Evolutionary conservation across 257 asterid genomes (phyloP).

Genomic region (Nicotiana noctiflora): DNA sequence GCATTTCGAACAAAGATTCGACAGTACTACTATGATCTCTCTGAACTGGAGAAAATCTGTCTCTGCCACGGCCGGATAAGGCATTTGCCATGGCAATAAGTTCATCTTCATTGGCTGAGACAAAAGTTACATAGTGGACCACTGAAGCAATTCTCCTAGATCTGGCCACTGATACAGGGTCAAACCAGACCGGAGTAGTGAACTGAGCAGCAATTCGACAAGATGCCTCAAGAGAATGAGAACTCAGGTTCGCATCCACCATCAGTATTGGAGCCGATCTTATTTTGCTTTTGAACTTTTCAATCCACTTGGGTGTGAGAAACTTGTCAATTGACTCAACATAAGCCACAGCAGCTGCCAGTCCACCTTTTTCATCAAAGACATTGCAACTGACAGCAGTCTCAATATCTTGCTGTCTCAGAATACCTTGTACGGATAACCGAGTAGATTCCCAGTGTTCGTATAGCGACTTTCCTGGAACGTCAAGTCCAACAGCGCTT

Average conservation of each 20-base stretch:
- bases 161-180: slow-evolving; percentile 83
- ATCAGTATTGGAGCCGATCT: slow-evolving; percentile 56
- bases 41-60: slow-evolving; percentile 34
- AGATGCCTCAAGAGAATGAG: slow-evolving; percentile 52
- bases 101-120: slow-evolving; percentile 89
- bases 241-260: slow-evolving; percentile 82
- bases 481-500: slow-evolving; percentile 74
- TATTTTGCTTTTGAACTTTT: slow-evolving; percentile 36
- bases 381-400: slow-evolving; percentile 64
- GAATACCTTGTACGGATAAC: slow-evolving; percentile 64
- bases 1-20: slow-evolving; percentile 46
- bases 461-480: slow-evolving; percentile 78
- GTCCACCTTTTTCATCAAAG: slow-evolving; percentile 71
- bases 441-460: slow-evolving; percentile 66
- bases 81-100: slow-evolving; percentile 91
- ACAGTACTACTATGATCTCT: slow-evolving; percentile 20
- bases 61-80: slow-evolving; percentile 25
- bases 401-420: slow-evolving; percentile 43
- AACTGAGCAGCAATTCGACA: slow-evolving; percentile 71
- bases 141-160: slow-evolving; percentile 64
- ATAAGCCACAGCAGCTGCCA: slow-evolving; percentile 83
- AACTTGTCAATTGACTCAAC: slow-evolving; percentile 66
- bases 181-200: slow-evolving; percentile 67
- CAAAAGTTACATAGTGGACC: slow-evolving; percentile 62
- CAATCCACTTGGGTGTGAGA: slow-evolving; percentile 77